Conservation (phyloP, 148 eudicot species). For the Tetragonia tetragonoides region DNA sequence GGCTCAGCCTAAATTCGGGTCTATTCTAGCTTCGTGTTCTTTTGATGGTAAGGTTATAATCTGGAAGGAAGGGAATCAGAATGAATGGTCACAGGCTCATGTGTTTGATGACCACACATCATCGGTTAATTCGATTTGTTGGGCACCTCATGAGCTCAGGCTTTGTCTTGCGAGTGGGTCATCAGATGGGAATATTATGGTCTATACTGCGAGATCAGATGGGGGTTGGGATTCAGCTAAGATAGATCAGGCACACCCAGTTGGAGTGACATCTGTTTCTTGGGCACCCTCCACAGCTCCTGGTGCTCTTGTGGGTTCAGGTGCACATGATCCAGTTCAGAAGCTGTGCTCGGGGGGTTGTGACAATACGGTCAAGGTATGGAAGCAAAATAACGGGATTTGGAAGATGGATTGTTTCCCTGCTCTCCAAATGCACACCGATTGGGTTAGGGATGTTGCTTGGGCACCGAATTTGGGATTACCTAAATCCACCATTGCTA, state of each 20-base stretch:
- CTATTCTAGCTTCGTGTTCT: constrained; percentile 41
- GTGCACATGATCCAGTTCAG: constrained; percentile 61
- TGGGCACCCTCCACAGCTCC: constrained; percentile 91
- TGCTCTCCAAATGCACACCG: constrained; percentile 76
- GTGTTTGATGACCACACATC: constrained; percentile 38
- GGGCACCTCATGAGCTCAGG: constrained; percentile 47
- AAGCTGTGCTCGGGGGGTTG: constrained; percentile 93
- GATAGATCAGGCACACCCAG: constrained; percentile 95
- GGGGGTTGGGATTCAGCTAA: constrained; percentile 63
- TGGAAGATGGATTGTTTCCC: constrained; percentile 99
- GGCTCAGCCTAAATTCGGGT: constrained; percentile 44
- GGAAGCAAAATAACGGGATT: constrained; percentile 72
- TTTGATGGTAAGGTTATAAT: constrained; percentile 39
- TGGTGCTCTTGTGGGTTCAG: constrained; percentile 75
- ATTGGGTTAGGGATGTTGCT: constrained; percentile 91
- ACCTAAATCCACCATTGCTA: constrained; percentile 88
- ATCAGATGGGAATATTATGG: constrained; percentile 40
- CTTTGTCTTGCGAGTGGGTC: constrained; percentile 43
- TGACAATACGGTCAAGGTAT: constrained; percentile 85
- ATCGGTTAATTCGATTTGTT: constrained; percentile 43
- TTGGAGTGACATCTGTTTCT: constrained; percentile 88
- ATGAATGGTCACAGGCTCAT: constrained; percentile 39
- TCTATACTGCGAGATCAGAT: constrained; percentile 38
- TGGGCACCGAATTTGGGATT: constrained; percentile 99
- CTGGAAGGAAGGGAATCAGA: constrained; percentile 47